Base-by-base conservation (phyloP, 768 basidiomycete species). In the Pholiota conissans region DNA sequence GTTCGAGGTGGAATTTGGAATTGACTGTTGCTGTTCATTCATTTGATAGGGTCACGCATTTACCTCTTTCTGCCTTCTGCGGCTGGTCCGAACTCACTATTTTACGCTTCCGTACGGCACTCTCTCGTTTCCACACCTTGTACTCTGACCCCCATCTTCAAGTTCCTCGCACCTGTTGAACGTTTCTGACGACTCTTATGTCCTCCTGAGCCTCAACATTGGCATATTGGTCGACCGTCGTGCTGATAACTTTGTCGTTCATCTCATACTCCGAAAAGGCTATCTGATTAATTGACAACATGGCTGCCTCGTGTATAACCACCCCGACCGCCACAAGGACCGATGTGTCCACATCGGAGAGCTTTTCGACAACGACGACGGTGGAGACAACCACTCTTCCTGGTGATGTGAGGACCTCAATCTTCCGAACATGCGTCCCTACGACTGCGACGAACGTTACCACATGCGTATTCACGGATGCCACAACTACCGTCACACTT, bases 261-360 rank as follows among this genome's bases (percentile, higher is more conserved):
- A 26, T 50, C 29, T 32, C n/a, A 18, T 29, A 14, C 18, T 34
- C 29, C 49, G 52, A 30, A 51, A 14, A 24, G 42, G 22, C 11
- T 22, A 18, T 45, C 22, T 20, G 0, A 9, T 45, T 18, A 3
- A 5, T 50, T 26, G 30, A 20, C 16, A 54, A 45, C 53, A 64
- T 66, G 62, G 58, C 63, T 20, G 56, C 59, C 9, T 57, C 59
- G 52, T 63, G 66, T 57, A 47, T 52, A 24, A 50, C 62, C 22
- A 54, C 61, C 47, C 61, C 66, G 11, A 67, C 68, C 14, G 57
- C 62, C 24, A 71, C 69, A 16, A 56, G 42, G 27, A 67, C 67
- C 8, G 49, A 47, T 22, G 61, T 65, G 10, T 20, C 52, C 52
- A 67, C 65, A 22, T 66, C 68, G 37, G 52, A 61, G 49, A 63